phyloP scores from a whole-genome alignment of 169 alveolate species.

The Cryptosporidium felis region DNA sequence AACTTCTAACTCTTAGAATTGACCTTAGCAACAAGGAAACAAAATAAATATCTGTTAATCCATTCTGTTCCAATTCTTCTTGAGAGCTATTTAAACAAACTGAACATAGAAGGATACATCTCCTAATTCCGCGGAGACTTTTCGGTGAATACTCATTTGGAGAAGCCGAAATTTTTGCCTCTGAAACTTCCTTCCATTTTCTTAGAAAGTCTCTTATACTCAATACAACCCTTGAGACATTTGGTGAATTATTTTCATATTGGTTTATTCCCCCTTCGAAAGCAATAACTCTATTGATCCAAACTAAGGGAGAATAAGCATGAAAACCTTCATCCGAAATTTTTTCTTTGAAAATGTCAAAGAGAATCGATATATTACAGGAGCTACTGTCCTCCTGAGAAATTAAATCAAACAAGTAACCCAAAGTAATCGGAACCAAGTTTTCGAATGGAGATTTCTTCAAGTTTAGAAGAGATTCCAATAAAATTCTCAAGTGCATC shows the following conservation, averaged over 20 bases:
- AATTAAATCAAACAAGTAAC: conserved; percentile 1
- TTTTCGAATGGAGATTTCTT: conserved; percentile 33
- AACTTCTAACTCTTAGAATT: not conserved
- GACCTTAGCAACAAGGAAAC: not conserved
- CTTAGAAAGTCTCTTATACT: not conserved
- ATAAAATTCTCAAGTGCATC: not conserved
- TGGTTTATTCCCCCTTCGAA: not conserved
- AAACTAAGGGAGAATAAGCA: conserved; percentile 4
- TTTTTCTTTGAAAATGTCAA: not conserved
- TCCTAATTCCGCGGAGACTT: conserved; percentile 3
- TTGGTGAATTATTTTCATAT: not conserved
- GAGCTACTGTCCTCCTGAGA: not conserved
- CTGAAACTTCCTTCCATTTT: not conserved
- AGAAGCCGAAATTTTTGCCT: not conserved
- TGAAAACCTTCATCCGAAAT: not conserved
- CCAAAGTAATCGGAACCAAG: conserved; percentile 17
- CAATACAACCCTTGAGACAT: not conserved
- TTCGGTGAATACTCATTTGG: not conserved
- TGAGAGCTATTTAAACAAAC: not conserved
- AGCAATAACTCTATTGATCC: conserved; percentile 18
- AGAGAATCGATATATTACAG: not conserved
- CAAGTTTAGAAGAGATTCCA: conserved; percentile 7
- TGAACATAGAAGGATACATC: conserved; percentile 8
- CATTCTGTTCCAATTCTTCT: not conserved
- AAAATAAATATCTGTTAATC: not conserved